Conservation (phyloP, 2,329 filamentous ascomycete species). For the Raffaelea arxii region DNA sequence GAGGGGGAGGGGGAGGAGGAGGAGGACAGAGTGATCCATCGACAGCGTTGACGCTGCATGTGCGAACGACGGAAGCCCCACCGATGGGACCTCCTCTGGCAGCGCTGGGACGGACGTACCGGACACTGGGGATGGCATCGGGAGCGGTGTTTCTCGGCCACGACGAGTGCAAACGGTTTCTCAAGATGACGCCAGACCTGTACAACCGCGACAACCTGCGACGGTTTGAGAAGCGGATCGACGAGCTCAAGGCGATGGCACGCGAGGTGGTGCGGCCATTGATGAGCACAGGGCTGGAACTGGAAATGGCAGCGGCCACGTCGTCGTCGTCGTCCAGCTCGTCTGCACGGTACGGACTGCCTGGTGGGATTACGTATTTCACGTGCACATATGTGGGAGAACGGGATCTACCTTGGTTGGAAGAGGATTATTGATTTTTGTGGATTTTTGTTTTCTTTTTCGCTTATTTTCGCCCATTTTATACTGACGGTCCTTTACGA, state of each 20-base stretch:
- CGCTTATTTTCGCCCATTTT: background rate
- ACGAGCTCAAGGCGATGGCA: conserved; percentile 80
- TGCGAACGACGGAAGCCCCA: conserved; percentile 21
- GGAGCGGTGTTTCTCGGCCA: conserved; percentile 61
- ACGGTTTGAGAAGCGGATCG: conserved; percentile 75
- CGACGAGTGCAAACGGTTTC: conserved; percentile 83
- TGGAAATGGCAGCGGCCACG: conserved; percentile 52
- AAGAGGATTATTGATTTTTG: conserved; percentile 16
- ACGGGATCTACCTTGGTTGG: conserved; percentile 40
- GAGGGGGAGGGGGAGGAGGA: too few relatives aligned
- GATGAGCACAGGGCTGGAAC: conserved; percentile 75
- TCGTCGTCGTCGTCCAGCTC: conserved; percentile 21
- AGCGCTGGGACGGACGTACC: conserved; percentile 63
- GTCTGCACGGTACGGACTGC: too few relatives aligned
- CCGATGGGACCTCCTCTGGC: conserved; percentile 38
- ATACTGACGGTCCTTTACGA: background rate
- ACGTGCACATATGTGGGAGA: conserved; percentile 40
- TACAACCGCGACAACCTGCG: conserved; percentile 82
- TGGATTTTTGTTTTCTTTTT: background rate
- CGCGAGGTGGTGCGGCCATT: conserved; percentile 74
- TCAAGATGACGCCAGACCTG: conserved; percentile 71
- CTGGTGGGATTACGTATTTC: conserved; percentile 36
- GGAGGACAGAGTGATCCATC: too few relatives aligned
- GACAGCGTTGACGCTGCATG: conserved; percentile 9
- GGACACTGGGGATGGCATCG: conserved; percentile 57